These are phyloP conservation scores for Triticum timopheevii DNA, from an alignment of 176 grass and related monocot species.

Conservation along the genomic window DNA sequence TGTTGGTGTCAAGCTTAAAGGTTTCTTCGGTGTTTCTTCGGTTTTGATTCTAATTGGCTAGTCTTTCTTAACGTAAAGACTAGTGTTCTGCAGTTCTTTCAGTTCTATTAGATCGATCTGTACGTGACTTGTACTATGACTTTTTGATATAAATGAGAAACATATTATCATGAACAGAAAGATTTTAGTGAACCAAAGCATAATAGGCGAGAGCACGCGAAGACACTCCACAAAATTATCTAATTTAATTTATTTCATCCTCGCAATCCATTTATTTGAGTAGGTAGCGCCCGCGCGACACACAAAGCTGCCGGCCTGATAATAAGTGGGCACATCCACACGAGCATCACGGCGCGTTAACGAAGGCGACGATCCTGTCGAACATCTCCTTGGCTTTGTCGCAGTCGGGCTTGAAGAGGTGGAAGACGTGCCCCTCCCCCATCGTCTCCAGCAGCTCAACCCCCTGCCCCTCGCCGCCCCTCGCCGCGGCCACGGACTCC, in stretches of 20 bases:
- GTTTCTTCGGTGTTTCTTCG: no score
- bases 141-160: no score
- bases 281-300: not conserved
- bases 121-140: no score
- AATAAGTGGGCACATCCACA: not conserved
- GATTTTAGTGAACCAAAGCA: no score
- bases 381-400: conserved; percentile 16
- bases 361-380: not conserved
- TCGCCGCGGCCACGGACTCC: not conserved
- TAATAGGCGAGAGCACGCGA: no score
- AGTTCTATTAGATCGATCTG: no score
- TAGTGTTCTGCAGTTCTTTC: no score
- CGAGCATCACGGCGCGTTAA: not conserved
- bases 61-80: no score
- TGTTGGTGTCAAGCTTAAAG: no score
- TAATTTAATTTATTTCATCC: not conserved
- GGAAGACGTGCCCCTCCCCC: conserved; percentile 6
- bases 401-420: not conserved
- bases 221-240: not conserved
- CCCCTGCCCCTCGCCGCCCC: not conserved
- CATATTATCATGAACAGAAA: no score
- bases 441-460: not conserved
- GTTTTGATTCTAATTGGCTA: no score
- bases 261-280: not conserved
- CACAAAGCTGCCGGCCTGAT: not conserved